These are phyloP conservation scores for Melaleuca quinquenervia DNA, from an alignment of 345 rosid species.

Conservation along the genomic window DNA sequence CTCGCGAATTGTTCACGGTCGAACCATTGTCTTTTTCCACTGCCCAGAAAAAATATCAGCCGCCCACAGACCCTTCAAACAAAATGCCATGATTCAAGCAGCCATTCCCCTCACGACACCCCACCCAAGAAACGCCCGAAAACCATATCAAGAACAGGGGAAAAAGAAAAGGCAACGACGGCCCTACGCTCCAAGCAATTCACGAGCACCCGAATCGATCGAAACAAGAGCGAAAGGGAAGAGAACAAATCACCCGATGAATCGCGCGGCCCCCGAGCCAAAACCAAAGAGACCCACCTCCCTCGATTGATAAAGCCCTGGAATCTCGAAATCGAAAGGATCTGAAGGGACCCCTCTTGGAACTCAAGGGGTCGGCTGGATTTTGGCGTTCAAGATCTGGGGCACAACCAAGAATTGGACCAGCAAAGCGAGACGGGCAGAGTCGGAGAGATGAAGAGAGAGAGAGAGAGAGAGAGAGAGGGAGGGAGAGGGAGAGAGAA, in stretches of 20 bases:
- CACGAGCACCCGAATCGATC: background rate
- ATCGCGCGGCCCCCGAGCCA: background rate
- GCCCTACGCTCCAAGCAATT: background rate
- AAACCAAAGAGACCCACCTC: background rate
- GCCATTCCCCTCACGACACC: background rate
- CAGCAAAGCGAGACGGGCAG: background rate
- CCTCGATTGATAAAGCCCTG: background rate
- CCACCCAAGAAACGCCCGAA: background rate
- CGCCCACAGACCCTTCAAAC: background rate
- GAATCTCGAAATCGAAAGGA: background rate
- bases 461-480: background rate
- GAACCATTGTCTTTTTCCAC: background rate
- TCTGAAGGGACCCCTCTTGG: background rate
- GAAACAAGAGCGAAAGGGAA: background rate
- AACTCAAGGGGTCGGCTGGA: background rate
- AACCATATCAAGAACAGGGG: background rate
- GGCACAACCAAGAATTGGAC: background rate
- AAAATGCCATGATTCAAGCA: background rate
- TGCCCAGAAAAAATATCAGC: background rate
- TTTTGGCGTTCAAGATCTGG: slow-evolving; percentile 15
- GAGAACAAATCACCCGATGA: background rate
- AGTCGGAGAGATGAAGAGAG: background rate
- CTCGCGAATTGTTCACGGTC: background rate
- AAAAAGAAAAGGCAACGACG: background rate
- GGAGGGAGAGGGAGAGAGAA: background rate